A percentile compares a stretch with the other conserved stretches of the same genome.
Conservation (phyloP, 1,139 yeast genomes). For the Pneumocystis wakefieldiae region DNA sequence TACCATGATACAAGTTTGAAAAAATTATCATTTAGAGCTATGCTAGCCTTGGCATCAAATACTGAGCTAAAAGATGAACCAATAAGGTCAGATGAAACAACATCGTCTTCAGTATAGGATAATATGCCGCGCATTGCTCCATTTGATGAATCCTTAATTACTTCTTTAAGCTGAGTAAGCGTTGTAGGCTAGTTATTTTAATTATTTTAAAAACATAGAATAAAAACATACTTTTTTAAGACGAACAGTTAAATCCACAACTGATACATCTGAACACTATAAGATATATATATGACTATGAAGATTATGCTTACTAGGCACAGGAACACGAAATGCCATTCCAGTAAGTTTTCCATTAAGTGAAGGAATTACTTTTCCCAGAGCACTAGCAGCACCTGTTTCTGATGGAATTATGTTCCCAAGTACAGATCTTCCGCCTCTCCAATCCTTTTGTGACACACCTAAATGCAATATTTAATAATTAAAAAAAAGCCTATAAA, state of each 20-base stretch:
- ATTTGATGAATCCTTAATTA: slow-evolving; percentile 50
- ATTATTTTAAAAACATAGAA: not conserved
- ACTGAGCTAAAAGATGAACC: slow-evolving; percentile 65
- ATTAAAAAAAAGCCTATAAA: not conserved
- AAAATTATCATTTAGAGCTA: slow-evolving; percentile 64
- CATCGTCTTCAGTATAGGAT: slow-evolving; percentile 77
- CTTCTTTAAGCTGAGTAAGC: slow-evolving; percentile 61
- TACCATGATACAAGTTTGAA: slow-evolving; percentile 81
- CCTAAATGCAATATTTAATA: slow-evolving; percentile 21
- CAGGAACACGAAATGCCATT: slow-evolving; percentile 78
- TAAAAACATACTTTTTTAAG: slow-evolving; percentile 32
- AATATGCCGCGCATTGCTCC: slow-evolving; percentile 63
- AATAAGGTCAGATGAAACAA: slow-evolving; percentile 72
- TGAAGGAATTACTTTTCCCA: slow-evolving; percentile 78
- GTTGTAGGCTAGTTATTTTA: slow-evolving; percentile 32
- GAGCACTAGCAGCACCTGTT: slow-evolving; percentile 89
- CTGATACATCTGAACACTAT: slow-evolving; percentile 53
- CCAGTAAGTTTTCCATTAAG: slow-evolving; percentile 83
- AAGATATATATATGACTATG: not conserved
- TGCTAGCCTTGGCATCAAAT: slow-evolving; percentile 78
- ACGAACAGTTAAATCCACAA: slow-evolving; percentile 57
- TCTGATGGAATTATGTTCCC: slow-evolving; percentile 83
- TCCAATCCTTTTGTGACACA: slow-evolving; percentile 88
- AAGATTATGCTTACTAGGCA: slow-evolving; percentile 19
- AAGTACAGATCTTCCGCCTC: slow-evolving; percentile 87